Conservation (phyloP, 306 rosid species). For the Trifolium repens region DNA sequence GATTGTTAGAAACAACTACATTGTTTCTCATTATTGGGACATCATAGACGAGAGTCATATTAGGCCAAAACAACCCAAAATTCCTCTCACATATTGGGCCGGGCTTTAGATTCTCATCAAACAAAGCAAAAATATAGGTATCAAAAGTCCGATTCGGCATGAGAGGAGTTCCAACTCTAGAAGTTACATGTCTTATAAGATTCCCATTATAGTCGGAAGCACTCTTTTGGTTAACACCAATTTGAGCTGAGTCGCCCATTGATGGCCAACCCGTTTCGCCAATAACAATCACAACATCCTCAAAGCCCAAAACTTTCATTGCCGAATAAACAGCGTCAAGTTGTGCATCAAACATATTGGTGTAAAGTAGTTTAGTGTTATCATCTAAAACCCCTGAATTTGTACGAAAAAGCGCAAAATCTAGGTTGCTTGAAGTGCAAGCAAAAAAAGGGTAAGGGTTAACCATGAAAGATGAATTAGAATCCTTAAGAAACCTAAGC, state of each 20-base stretch:
- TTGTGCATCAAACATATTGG: slow-evolving; percentile 84
- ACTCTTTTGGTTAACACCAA: slow-evolving; percentile 50
- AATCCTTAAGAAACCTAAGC: slow-evolving; percentile 62
- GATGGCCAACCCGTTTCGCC: slow-evolving; percentile 88
- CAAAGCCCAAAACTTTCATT: slow-evolving; percentile 58
- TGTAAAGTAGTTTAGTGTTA: slow-evolving; percentile 50
- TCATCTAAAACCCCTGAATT: slow-evolving; percentile 57
- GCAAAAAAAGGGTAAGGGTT: slow-evolving; percentile 81
- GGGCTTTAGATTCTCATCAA: slow-evolving; percentile 72
- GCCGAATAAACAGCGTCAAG: slow-evolving; percentile 74
- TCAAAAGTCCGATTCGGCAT: slow-evolving; percentile 85
- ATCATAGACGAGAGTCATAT: slow-evolving; percentile 62
- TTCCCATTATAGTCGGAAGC: slow-evolving; percentile 65
- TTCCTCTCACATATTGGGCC: slow-evolving; percentile 73
- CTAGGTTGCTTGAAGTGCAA: slow-evolving; percentile 50
- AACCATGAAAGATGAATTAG: slow-evolving; percentile 71
- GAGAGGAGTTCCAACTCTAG: slow-evolving; percentile 67
- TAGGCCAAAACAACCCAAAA: slow-evolving; percentile 70
- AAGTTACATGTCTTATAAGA: slow-evolving; percentile 62
- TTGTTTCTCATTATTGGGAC: slow-evolving; percentile 55
- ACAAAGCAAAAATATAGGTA: slow-evolving; percentile 68
- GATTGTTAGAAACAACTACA: slow-evolving; percentile 44
- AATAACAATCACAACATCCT: slow-evolving; percentile 67
- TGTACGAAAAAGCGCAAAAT: slow-evolving; percentile 60
- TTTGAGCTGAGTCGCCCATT: slow-evolving; percentile 48